Conservation (phyloP, 352 stramenopile species). For the Phytophthora melonis region DNA sequence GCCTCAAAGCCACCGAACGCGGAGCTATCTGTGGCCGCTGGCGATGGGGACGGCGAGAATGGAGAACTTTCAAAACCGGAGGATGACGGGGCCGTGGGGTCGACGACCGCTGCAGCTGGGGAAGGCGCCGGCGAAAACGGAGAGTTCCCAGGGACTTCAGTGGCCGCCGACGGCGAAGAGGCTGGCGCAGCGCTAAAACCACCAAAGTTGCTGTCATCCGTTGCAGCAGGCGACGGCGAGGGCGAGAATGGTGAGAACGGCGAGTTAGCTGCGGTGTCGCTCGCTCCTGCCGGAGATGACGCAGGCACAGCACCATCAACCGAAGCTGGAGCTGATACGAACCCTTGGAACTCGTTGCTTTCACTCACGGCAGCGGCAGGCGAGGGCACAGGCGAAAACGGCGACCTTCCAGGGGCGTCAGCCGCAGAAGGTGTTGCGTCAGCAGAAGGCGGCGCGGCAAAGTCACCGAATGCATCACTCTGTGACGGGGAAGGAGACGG, state of each 20-base stretch:
- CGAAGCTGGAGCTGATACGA: slow-evolving; percentile 11
- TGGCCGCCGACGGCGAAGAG: slow-evolving; percentile 5
- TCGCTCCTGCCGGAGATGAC: slow-evolving; percentile 6
- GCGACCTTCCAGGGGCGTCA: slow-evolving; percentile 14
- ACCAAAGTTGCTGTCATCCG: slow-evolving; percentile 22
- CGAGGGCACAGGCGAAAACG: slow-evolving; percentile 17
- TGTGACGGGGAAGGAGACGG: slow-evolving; percentile 32
- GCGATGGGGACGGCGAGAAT: slow-evolving; percentile 20
- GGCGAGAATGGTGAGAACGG: slow-evolving; percentile 39
- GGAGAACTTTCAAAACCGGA: slow-evolving; percentile 21
- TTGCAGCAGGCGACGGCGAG: slow-evolving; percentile 29
- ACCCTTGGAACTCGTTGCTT: slow-evolving; percentile 25
- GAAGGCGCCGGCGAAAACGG: slow-evolving; percentile 22
- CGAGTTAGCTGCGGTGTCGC: slow-evolving; percentile 5
- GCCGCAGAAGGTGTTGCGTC: slow-evolving; percentile 11
- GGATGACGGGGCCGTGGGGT: slow-evolving; percentile 3
- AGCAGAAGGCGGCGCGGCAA: slow-evolving; percentile 13
- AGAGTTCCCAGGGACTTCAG: slow-evolving; percentile 15
- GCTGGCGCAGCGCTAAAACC: slow-evolving; percentile 27
- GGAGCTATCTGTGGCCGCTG: slow-evolving; percentile 11
- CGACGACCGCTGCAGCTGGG: slow-evolving; percentile 16
- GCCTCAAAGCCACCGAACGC: slow-evolving; percentile 38
- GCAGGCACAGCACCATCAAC: background rate
- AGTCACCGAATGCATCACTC: slow-evolving; percentile 31
- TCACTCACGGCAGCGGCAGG: slow-evolving; percentile 23